phyloP scores from a whole-genome alignment of 305 asterid species.

The Fraxinus ornus region DNA sequence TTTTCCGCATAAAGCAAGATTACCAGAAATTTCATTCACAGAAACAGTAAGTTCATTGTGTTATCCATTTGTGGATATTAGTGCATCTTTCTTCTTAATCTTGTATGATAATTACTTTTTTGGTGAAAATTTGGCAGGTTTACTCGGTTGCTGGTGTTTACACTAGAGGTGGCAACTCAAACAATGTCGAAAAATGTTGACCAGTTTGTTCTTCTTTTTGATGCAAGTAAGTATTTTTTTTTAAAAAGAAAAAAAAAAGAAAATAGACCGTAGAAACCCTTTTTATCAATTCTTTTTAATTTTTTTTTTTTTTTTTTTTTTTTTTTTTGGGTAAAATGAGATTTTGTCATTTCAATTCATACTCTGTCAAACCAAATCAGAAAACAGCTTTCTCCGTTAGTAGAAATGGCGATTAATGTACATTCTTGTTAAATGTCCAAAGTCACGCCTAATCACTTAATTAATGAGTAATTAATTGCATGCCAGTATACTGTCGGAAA shows the following conservation, averaged over 20 bases:
- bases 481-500: neutral
- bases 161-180: slow-evolving; percentile 85
- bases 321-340: neutral
- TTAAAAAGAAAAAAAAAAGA: neutral
- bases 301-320: neutral
- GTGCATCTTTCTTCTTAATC: neutral
- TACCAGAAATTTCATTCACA: slow-evolving; percentile 81
- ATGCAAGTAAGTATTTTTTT: slow-evolving; percentile 66
- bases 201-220: slow-evolving; percentile 75
- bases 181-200: slow-evolving; percentile 74
- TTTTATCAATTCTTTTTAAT: neutral
- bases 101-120: neutral
- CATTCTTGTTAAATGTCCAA: slow-evolving; percentile 54
- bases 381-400: slow-evolving; percentile 46
- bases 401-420: slow-evolving; percentile 34
- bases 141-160: slow-evolving; percentile 74
- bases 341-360: slow-evolving; percentile 2
- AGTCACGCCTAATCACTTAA: slow-evolving; percentile 62
- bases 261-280: neutral
- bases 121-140: slow-evolving; percentile 38
- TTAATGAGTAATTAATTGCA: slow-evolving; percentile 33
- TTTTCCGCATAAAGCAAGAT: slow-evolving; percentile 87
- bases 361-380: slow-evolving; percentile 39
- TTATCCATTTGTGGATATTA: slow-evolving; percentile 1
- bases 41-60: slow-evolving; percentile 52